Conservation (phyloP, 768 basidiomycete genomes). For the Cystobasidium onofrii region DNA sequence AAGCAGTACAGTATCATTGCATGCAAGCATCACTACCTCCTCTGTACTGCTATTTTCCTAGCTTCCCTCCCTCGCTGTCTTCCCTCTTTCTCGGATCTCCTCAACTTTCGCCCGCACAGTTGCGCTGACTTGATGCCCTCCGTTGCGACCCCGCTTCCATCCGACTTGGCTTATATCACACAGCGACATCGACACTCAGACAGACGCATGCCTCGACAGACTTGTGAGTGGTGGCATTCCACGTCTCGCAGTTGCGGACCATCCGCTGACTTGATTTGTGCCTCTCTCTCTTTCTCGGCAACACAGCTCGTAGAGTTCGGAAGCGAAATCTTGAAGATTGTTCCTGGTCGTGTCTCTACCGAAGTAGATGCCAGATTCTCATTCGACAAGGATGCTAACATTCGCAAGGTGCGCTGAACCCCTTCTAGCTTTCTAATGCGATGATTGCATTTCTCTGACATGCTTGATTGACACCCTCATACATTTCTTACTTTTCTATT, state of each 20-base stretch:
- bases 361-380: conserved; percentile 97
- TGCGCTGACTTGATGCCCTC: not conserved
- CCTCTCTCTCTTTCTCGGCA: conserved; percentile 6
- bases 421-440: not conserved
- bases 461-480: too few species aligned
- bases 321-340: conserved; percentile 84
- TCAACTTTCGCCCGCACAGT: not conserved
- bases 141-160: not conserved
- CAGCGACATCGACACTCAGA: conserved; percentile 60
- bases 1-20: not conserved
- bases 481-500: too few species aligned
- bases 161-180: not conserved
- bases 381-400: conserved; percentile 87
- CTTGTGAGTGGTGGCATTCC: conserved; percentile 54
- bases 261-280: not conserved
- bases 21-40: not conserved
- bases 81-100: too few species aligned
- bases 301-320: conserved; percentile 94
- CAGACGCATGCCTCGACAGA: conserved; percentile 74
- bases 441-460: not conserved
- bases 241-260: not conserved
- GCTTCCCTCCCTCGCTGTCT: not conserved
- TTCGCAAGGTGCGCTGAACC: conserved; percentile 58
- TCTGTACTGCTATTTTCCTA: not conserved
- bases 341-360: conserved; percentile 96